phyloP scores from a whole-genome alignment of 75 land plant species.

The Selaginella moellendorffii region DNA sequence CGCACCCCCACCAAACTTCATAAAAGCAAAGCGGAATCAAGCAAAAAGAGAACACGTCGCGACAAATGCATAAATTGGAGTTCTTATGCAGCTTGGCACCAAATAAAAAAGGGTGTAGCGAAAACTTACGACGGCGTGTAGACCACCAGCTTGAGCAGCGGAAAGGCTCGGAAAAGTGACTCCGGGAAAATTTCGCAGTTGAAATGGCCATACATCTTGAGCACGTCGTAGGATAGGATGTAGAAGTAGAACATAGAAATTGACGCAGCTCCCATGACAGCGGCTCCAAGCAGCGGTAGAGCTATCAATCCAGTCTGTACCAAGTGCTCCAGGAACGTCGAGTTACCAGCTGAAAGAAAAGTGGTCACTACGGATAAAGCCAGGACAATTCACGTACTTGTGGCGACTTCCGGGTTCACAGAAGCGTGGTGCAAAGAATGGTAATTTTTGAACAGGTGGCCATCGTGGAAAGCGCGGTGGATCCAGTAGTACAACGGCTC shows the following conservation, averaged over 20 bases:
- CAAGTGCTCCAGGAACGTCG: conserved; percentile 24
- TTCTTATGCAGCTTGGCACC: background rate
- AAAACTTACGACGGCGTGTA: conserved; percentile 24
- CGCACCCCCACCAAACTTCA: background rate
- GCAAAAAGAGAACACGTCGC: background rate
- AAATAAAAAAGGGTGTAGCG: background rate
- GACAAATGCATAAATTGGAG: background rate
- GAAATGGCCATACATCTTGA: conserved; percentile 19
- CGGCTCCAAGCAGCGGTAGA: conserved; percentile 18
- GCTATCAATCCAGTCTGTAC: conserved; percentile 10
- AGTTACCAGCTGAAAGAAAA: conserved; percentile 15
- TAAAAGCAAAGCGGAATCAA: background rate
- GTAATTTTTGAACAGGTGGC: conserved; percentile 35
- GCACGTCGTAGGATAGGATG: conserved; percentile 21
- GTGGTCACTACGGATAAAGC: background rate
- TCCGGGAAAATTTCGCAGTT: conserved; percentile 30
- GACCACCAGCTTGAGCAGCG: conserved; percentile 15
- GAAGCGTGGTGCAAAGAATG: conserved; percentile 28
- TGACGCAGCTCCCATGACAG: conserved; percentile 13
- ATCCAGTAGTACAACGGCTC: conserved; percentile 54
- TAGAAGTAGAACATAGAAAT: conserved; percentile 21
- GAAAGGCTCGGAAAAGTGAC: conserved; percentile 14
- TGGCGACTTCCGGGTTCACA: background rate
- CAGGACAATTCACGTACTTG: background rate
- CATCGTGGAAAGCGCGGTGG: conserved; percentile 37